A percentile compares a stretch with the other conserved stretches of the same genome.
Conservation (phyloP, 768 basidiomycete genomes). For the Astraeus odoratus region DNA sequence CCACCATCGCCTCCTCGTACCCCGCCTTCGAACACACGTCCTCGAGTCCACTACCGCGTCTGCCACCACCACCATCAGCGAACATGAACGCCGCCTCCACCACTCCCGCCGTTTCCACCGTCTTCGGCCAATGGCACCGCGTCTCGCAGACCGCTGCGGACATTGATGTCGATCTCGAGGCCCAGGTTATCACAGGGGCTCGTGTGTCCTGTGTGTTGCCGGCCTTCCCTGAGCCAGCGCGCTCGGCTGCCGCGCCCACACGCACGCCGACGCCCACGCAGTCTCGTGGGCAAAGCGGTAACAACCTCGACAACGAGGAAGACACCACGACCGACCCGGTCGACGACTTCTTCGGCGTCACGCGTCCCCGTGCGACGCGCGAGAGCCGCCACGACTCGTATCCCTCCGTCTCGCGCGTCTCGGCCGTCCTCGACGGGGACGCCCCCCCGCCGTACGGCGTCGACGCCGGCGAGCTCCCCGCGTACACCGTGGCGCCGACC, state of each 20-base stretch:
- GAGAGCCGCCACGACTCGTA: conserved; percentile 29
- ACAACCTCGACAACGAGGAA: too few relatives aligned
- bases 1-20: conserved; percentile 1
- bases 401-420: not conserved
- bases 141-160: conserved; percentile 5
- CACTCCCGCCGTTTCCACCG: conserved; percentile 3
- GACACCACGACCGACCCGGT: conserved; percentile 8
- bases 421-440: conserved; percentile 11
- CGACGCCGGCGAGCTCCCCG: conserved; percentile 23
- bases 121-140: conserved; percentile 13
- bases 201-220: conserved; percentile 6
- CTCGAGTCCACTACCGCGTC: too few relatives aligned
- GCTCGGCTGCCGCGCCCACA: conserved; percentile 2
- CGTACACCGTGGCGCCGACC: conserved; percentile 25
- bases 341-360: conserved; percentile 26
- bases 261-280: conserved; percentile 2
- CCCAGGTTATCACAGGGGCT: conserved; percentile 10
- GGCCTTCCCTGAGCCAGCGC: conserved; percentile 2
- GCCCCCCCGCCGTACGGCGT: conserved; percentile 26
- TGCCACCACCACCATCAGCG: not conserved
- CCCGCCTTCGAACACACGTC: not conserved
- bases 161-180: conserved; percentile 11
- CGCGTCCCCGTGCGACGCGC: conserved; percentile 16
- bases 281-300: too few relatives aligned
- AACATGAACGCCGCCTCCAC: conserved; percentile 4